Base-by-base conservation (phyloP, 805 yeast genomes). In the Schwanniomyces pseudopolymorphus region DNA sequence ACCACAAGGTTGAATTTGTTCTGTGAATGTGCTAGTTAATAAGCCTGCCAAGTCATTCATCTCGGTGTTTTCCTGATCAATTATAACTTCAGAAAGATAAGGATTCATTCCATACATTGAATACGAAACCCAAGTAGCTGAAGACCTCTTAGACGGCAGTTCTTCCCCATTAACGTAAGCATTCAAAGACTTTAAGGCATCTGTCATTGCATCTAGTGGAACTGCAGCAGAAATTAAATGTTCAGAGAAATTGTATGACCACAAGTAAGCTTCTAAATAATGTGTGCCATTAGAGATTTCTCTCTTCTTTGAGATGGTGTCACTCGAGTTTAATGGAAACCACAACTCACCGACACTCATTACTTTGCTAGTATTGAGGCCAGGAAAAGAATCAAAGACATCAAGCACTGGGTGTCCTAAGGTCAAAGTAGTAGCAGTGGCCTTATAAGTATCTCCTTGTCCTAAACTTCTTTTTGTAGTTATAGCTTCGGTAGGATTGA, bases 61-160 rank as follows among this genome's bases (percentile, higher is more conserved):
- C 28, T 26, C 28, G 8, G 28, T 33, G 13, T 33, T 33, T 17
- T 33, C 36, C 36, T 33, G 39, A 20, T 36, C 39, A 13, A 13
- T 19, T 17, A 36, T 13, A 8, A 36, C 21, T 20, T 36, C 26
- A 36, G 22, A 16, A 9, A 19, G 21, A 19, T 21, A 36, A n/a
- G 39, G 39, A 19, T 36, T 36, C 39, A 36, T 36, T 16, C 39
- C 39, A 36, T 36, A 36, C 26, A 20, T 20, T 7, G 26, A 20
- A 36, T 36, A 36, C 8, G 39, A 36, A 20, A 19, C 7, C 39
- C 39, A 36, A 5, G 24, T 20, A 17, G 16, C 26, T 13, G 17
- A 16, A 5, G 19, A 17, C 36, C 20, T 33, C 39, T 36, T 36
- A 33, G 11, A 6, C 19, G 19, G 20, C 10, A 5, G 20, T 7